Conservation (phyloP, 2,329 filamentous ascomycete species). For the Triangularia setosa region DNA sequence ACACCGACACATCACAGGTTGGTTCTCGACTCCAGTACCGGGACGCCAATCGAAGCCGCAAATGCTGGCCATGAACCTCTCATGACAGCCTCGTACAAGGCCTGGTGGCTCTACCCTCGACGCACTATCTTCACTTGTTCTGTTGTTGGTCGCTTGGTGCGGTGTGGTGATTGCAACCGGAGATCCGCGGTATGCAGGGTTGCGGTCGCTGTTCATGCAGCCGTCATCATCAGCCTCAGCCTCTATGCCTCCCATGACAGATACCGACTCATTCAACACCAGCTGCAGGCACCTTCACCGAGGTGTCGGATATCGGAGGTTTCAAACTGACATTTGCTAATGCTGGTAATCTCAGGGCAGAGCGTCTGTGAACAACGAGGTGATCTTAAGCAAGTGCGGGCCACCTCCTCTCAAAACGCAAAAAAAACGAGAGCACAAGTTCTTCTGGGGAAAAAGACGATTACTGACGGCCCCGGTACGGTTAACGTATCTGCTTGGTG, state of each 20-base stretch:
- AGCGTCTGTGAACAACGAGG: not conserved
- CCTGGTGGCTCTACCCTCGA: not conserved
- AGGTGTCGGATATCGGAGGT: not conserved
- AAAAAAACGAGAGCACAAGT: not conserved
- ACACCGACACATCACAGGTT: not conserved
- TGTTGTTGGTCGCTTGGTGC: not conserved
- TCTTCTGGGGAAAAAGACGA: not conserved
- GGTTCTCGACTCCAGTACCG: not conserved
- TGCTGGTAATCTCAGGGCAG: not conserved
- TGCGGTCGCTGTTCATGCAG: slow-evolving; percentile 7
- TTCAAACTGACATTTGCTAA: not conserved
- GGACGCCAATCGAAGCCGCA: not conserved
- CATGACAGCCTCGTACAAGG: not conserved
- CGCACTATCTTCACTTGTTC: not conserved
- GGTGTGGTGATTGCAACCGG: not conserved
- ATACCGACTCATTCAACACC: not conserved
- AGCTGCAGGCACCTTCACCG: not conserved
- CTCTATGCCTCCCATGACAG: not conserved
- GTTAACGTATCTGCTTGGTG: not conserved
- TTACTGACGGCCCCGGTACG: not conserved
- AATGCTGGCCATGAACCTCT: not conserved
- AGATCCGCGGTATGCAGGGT: not conserved
- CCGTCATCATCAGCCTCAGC: slow-evolving; percentile 6
- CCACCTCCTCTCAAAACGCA: not conserved
- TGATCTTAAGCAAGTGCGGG: not conserved